Conservation (phyloP, 2,329 filamentous ascomycete species). For the Aspergillus latus region DNA sequence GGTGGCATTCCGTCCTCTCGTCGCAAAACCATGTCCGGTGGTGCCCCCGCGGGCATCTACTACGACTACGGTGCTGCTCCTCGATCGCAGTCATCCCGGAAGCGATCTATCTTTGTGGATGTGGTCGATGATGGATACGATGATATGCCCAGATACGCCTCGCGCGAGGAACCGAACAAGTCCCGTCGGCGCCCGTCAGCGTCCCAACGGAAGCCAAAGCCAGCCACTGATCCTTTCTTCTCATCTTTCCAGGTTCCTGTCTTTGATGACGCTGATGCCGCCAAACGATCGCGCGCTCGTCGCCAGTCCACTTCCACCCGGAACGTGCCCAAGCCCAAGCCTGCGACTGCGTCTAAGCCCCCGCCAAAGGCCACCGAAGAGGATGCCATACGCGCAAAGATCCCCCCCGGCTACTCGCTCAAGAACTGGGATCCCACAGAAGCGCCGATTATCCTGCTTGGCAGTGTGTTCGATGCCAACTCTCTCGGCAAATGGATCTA, state of each 20-base stretch:
- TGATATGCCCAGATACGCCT: slow-evolving; percentile 46
- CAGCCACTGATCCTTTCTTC: slow-evolving; percentile 52
- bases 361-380: slow-evolving; percentile 62
- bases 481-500: slow-evolving; percentile 99
- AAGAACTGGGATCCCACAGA: slow-evolving; percentile 98
- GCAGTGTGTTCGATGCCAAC: slow-evolving; percentile 96
- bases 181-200: slow-evolving; percentile 29
- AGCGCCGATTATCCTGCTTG: slow-evolving; percentile 88
- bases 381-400: slow-evolving; percentile 63
- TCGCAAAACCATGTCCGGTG: slow-evolving; percentile 50
- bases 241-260: slow-evolving; percentile 53
- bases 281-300: slow-evolving; percentile 51
- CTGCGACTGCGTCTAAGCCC: slow-evolving; percentile 34
- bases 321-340: slow-evolving; percentile 45
- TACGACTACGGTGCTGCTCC: slow-evolving; percentile 19
- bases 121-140: slow-evolving; percentile 57
- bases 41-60: slow-evolving; percentile 27
- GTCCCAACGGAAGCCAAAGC: slow-evolving; percentile 43
- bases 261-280: slow-evolving; percentile 55
- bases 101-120: slow-evolving; percentile 57
- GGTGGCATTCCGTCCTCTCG: slow-evolving; percentile 41
- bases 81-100: slow-evolving; percentile 42
- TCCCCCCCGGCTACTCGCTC: slow-evolving; percentile 85
- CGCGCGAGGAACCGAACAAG: slow-evolving; percentile 45
- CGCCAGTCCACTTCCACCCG: slow-evolving; percentile 56